Evolutionary conservation across 2,329 filamentous ascomycete genomes (phyloP), one percentile per base, ranked within the genome.

Genomic region (Coniochaeta ligniaria): DNA sequence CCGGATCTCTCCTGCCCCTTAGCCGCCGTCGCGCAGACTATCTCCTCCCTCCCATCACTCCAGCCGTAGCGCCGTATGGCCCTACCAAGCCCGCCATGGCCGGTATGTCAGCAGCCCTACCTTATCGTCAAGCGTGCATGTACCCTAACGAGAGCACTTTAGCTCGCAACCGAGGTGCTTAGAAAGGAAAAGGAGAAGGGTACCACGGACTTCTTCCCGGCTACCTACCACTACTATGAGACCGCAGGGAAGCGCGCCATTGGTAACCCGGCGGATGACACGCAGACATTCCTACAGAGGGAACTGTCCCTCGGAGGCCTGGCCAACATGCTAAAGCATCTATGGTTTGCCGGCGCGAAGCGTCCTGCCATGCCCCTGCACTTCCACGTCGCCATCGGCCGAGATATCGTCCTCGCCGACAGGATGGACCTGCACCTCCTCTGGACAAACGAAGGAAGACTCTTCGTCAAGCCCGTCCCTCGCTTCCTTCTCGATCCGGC

Each of bases 341-440:
- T 63, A 24, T 63, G 62, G 62, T 47, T 62, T 43, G 62, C 62
- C 22, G 62, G 62, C 35, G 60, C 60, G 47, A 24, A 38, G 50
- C 62, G 58, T 56, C 62, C 62, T 14, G 60, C 60, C 50, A 57
- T 22, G 41, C 58, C 69, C 62, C 31, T 70, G 47, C 59, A 70
- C 60, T 14, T 61, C 56, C 59, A 68, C 59, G 17, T 61, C 58
- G 24, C 61, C 52, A 35, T 61, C 60, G 24, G 64, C 59, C 33
- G 62, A 38, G 20, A 68, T 52, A 63, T 71, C 63, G 50, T 64
- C 63, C n/a, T 68, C 63, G 43, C 66, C 62, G 31, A 72, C 63
- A 14, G 69, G 60, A 59, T 69, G 65, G 14, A 68, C 68, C 3
- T 61, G 54, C 62, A 63, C 55, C 62, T 63, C 2, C 55, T 63